These are phyloP conservation scores for Kwoniella sp. DNA, from an alignment of 768 basidiomycete genomes.

Conservation along the genomic window DNA sequence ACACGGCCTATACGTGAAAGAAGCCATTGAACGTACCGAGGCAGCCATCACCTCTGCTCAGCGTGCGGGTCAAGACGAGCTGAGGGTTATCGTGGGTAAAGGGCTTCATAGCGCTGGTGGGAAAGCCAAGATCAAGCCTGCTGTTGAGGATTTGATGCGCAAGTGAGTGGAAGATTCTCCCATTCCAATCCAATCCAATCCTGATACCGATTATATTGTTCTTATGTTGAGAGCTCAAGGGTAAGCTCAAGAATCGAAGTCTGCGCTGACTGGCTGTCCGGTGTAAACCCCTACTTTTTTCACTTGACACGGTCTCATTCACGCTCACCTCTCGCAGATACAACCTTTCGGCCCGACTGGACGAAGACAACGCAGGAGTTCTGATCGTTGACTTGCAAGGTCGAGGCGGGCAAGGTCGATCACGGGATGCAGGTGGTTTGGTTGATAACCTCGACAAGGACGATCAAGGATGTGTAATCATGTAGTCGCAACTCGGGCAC, in stretches of 20 bases:
- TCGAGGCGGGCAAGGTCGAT: slow-evolving; percentile 48
- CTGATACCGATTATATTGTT: too few species aligned
- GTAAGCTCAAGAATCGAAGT: too few species aligned
- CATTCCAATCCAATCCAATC: too few species aligned
- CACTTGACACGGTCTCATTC: neutral
- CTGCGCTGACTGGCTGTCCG: too few species aligned
- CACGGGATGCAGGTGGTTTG: slow-evolving; percentile 63
- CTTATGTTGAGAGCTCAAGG: too few species aligned
- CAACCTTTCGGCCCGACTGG: slow-evolving; percentile 70
- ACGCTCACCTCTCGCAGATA: slow-evolving; percentile 60
- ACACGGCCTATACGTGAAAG: slow-evolving; percentile 91
- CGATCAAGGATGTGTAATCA: slow-evolving; percentile 65
- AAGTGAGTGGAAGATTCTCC: slow-evolving; percentile 61
- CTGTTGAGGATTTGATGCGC: slow-evolving; percentile 80
- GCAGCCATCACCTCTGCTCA: slow-evolving; percentile 70
- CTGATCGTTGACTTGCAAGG: slow-evolving; percentile 73
- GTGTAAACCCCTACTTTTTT: too few species aligned
- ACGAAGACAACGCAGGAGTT: slow-evolving; percentile 80
- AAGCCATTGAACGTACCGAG: slow-evolving; percentile 77
- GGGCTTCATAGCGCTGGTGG: slow-evolving; percentile 79
- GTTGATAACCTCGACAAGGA: slow-evolving; percentile 62
- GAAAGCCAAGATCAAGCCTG: slow-evolving; percentile 85
- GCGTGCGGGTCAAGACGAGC: slow-evolving; percentile 64
- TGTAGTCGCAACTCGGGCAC: slow-evolving; percentile 60
- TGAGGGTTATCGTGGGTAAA: slow-evolving; percentile 87